Conservation (phyloP, 139 green algal species). For the Trebouxia sp. region DNA sequence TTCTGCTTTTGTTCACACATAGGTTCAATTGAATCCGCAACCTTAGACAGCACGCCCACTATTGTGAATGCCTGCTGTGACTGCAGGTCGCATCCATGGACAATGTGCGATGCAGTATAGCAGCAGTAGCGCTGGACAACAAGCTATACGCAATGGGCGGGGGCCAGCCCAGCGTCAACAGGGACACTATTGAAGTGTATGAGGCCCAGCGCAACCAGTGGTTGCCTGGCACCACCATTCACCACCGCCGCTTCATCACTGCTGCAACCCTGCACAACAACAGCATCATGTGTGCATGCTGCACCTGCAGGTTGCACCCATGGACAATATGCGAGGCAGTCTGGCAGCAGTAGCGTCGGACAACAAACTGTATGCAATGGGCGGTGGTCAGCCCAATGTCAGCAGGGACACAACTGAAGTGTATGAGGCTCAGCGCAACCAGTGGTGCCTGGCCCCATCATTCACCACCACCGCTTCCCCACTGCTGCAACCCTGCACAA, state of each 20-base stretch:
- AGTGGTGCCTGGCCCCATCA: constrained; percentile 35
- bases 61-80: no score
- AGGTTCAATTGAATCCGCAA: no score
- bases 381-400: constrained; percentile 35
- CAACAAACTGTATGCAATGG: constrained; percentile 45
- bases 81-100: constrained; percentile 42
- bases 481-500: constrained; percentile 36
- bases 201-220: constrained; percentile 40
- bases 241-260: constrained; percentile 42
- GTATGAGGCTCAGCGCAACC: constrained; percentile 36
- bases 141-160: constrained; percentile 50
- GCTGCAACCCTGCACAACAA: constrained; percentile 35
- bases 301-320: constrained; percentile 35
- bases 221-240: constrained; percentile 35
- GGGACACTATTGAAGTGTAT: constrained; percentile 43
- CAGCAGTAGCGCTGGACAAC: constrained; percentile 31
- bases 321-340: constrained; percentile 44
- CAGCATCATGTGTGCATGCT: no score
- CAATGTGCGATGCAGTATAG: constrained; percentile 39
- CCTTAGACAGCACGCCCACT: no score
- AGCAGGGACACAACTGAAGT: constrained; percentile 44
- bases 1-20: no score
- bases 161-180: constrained; percentile 31
- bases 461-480: constrained; percentile 44
- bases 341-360: constrained; percentile 35